phyloP scores from a whole-genome alignment of 2,329 filamentous ascomycete genomes.

The Scytalidium lignicola region DNA sequence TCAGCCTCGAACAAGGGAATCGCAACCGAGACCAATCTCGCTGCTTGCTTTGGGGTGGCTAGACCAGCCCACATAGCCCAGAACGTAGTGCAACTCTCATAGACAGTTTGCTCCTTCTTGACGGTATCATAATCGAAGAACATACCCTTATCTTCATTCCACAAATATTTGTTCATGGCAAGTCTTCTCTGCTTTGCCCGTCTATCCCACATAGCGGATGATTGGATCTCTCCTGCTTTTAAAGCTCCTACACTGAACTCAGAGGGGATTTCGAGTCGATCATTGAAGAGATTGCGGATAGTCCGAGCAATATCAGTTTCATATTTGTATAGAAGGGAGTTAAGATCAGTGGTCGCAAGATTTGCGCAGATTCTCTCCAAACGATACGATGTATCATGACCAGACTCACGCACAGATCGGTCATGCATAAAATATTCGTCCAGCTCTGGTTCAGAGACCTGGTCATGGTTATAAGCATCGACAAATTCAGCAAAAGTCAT shows the following conservation, averaged over 20 bases:
- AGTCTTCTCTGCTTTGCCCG: slow-evolving; percentile 78
- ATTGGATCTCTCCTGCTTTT: slow-evolving; percentile 65
- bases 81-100: slow-evolving; percentile 90
- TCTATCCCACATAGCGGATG: slow-evolving; percentile 85
- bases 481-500: slow-evolving; percentile 85
- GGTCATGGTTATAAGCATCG: slow-evolving; percentile 74
- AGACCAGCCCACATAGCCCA: slow-evolving; percentile 97
- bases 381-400: slow-evolving; percentile 93
- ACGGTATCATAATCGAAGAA: slow-evolving; percentile 96
- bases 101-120: slow-evolving; percentile 72
- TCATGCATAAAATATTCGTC: slow-evolving; percentile 97
- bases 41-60: slow-evolving; percentile 80
- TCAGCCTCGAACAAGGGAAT: slow-evolving; percentile 83
- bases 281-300: slow-evolving; percentile 79
- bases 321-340: slow-evolving; percentile 94
- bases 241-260: slow-evolving; percentile 73
- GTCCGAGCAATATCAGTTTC: slow-evolving; percentile 86
- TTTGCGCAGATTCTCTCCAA: slow-evolving; percentile 84
- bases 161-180: slow-evolving; percentile 87
- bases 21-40: slow-evolving; percentile 71
- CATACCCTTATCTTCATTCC: slow-evolving; percentile 89
- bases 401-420: slow-evolving; percentile 89
- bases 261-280: slow-evolving; percentile 73
- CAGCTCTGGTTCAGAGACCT: slow-evolving; percentile 77
- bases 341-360: slow-evolving; percentile 88